Percentiles rank a stretch among this genome's conserved stretches.
Conservation (phyloP, 208 protist species). For the Acanthamoeba triangularis region DNA sequence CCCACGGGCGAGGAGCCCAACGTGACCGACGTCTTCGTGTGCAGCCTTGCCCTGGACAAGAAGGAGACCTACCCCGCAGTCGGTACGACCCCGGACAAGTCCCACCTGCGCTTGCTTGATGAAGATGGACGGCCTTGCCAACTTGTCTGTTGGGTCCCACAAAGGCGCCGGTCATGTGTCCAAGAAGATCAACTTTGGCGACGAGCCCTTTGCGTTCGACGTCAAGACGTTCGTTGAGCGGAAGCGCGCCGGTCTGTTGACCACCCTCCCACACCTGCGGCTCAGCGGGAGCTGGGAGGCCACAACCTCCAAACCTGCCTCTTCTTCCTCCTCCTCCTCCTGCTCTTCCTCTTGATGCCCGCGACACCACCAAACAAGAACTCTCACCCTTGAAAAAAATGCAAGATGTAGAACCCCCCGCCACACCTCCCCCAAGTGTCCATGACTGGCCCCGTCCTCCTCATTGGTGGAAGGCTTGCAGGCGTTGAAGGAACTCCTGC, state of each 20-base stretch:
- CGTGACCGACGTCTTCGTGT: background rate
- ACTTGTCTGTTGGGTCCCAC: background rate
- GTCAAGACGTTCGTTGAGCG: background rate
- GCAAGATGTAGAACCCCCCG: no score
- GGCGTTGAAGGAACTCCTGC: background rate
- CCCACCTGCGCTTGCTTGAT: background rate
- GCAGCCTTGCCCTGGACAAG: background rate
- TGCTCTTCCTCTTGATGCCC: no score
- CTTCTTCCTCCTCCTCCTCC: no score
- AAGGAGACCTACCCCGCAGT: background rate
- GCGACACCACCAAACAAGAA: no score
- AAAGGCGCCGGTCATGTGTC: no score
- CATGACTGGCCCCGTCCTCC: no score
- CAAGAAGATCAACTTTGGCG: background rate
- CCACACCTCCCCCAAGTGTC: no score
- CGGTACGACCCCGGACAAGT: background rate
- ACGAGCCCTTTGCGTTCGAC: conserved; percentile 16
- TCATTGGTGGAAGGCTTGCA: background rate
- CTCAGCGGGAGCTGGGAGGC: no score
- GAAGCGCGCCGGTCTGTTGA: background rate
- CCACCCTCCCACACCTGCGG: background rate
- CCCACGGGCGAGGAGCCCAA: background rate
- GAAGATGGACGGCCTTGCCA: no score
- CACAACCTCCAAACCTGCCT: no score
- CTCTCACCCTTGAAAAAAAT: no score